Evolutionary conservation across 2,329 filamentous ascomycete species (phyloP), one percentile per base, ranked within the genome.

Genomic region (Trichocomaceae sp.): DNA sequence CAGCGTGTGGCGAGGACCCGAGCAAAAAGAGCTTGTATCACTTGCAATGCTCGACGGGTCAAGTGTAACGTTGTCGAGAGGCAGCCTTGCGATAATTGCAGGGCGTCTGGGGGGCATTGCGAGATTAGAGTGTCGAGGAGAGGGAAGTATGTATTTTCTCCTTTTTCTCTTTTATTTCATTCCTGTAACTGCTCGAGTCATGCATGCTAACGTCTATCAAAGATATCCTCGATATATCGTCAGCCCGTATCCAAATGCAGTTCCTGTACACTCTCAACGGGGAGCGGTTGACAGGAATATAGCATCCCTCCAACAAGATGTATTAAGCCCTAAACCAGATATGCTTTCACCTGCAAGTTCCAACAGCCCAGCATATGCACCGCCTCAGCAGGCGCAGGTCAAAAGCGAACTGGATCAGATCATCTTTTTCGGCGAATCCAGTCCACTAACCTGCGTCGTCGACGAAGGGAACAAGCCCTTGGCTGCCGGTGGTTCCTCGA

Each of bases 391-490:
- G 5, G 9, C 39, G 1, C 46, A 47, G n/a, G 44, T 57, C 23
- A 57, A 57, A 20, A 54, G 50, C 47, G 55, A 57, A 31, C 46
- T 50, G n/a, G 57, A 59, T 17, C 55, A 64, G 45, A 71, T 69
- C 2, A 72, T 74, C 17, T 77, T 77, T 49, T 70, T 78, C 5
- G 74, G 75, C 33, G 75, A 77, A 52, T 77, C 75, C 1, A 77
- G 71, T 49, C 76, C 77, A 1, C 68, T 79, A 42, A 74, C 76
- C 13, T 79, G 77, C 56, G 74, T 80, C 2, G 73, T 73, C 12
- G 74, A 76, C 33, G 72, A 77, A 49, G 64, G 60, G 15, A 61
- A 62, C 45, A 52, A 44, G 41, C 65, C 63, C 2, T 64, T 63
- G 2, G 63, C 64, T 52, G 63, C 62, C 52, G 63, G 63, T 31